These are phyloP conservation scores for Areca catechu DNA, from an alignment of 176 grass and related monocot genomes.

Conservation along the genomic window DNA sequence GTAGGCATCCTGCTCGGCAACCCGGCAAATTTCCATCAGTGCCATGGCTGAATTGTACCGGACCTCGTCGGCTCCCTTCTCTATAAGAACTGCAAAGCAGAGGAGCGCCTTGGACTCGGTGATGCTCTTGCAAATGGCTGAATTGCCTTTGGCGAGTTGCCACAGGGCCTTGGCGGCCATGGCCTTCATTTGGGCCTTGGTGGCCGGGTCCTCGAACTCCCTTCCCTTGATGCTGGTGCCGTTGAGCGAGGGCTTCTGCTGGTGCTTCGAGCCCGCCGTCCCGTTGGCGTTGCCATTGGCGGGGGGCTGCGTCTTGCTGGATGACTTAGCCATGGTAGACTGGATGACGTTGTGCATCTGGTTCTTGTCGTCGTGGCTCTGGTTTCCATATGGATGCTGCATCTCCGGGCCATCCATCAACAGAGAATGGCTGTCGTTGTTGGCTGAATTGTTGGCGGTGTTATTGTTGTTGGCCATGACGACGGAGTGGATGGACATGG, in stretches of 20 bases:
- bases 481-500: conserved; percentile 64
- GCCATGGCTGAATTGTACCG: conserved; percentile 90
- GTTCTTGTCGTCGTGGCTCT: conserved; percentile 26
- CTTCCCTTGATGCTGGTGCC: conserved; percentile 55
- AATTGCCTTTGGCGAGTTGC: conserved; percentile 72
- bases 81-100: conserved; percentile 82
- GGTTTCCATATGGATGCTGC: conserved; percentile 26
- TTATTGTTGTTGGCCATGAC: conserved; percentile 90
- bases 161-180: conserved; percentile 87
- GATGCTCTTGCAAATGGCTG: conserved; percentile 84
- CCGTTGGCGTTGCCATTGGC: conserved; percentile 6
- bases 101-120: conserved; percentile 93
- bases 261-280: conserved; percentile 1
- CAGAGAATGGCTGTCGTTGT: no score
- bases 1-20: conserved; percentile 64
- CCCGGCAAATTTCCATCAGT: conserved; percentile 84
- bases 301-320: conserved; percentile 21
- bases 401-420: conserved; percentile 21
- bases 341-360: conserved; percentile 44
- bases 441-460: conserved; percentile 1
- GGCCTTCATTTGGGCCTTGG: conserved; percentile 86
- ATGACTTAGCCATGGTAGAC: not conserved
- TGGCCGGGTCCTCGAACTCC: conserved; percentile 75
- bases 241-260: conserved; percentile 38
- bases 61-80: conserved; percentile 66